Evolutionary conservation across 2,329 filamentous ascomycete species (phyloP), one percentile per base, ranked within the genome.

Genomic region (Ceratocystis cacaofunesta): DNA sequence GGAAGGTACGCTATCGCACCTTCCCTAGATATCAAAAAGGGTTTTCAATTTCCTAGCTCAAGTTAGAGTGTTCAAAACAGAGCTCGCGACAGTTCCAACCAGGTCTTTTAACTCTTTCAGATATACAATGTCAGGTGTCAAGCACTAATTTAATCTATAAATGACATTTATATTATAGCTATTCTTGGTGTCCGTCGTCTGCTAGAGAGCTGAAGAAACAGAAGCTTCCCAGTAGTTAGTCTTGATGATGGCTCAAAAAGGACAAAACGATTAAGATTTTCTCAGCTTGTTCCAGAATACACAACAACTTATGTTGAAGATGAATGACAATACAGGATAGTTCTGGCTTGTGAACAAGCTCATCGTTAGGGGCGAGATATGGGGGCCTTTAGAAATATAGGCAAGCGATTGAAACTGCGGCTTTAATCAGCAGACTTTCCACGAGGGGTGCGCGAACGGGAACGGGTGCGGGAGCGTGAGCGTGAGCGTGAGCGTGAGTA

Each of bases 401-500:
- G 52, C 17, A n/a, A 8, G 32, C 36, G 36, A 41, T 12, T 58
- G 32, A 58, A 58, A 58, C 41, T 78, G 79, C 74, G 75, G 41
- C 22, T 62, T 41, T 61, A 66, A 83, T 85, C 82, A 84, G 79
- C 80, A 73, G 78, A 78, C 75, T 76, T 81, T 74, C 78, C 74
- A 76, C 75, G 78, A 72, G 73, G 73, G 25, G 60, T 41, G 17
- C 50, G 63, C 32, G 68, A 66, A 7, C 61, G 64, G 36, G 66
- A 67, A 5, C 65, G 67, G 46, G 68, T 66, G 4, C 64, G 62
- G 41, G 67, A 67, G 5, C 61, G 63, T 46, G 67, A 67, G 12
- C 52, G 61, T 8, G 55, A 64, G 25, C 61, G 63, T 17, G 68
- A 68, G 19, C 50, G 61, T 5, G 66, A 64, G n/a, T 46, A 46